These are phyloP conservation scores for Cladophialophora bantiana DNA, from an alignment of 2,329 filamentous ascomycete genomes.

Conservation along the genomic window DNA sequence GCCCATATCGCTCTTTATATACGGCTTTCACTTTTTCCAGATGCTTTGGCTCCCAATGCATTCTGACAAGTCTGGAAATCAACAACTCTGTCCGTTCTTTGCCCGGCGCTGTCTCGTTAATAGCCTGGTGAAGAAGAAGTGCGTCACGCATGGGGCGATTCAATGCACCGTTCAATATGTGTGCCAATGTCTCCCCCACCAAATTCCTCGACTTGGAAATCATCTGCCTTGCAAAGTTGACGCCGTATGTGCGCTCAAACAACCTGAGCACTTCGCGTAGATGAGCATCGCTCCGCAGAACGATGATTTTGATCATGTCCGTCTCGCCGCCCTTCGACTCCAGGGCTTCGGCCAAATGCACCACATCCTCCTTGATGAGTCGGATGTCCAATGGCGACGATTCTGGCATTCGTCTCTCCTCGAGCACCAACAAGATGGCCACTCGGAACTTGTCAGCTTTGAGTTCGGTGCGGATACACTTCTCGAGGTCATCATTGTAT, in stretches of 20 bases:
- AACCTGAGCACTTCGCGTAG: conserved; percentile 77
- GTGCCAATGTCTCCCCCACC: conserved; percentile 90
- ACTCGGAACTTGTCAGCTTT: conserved; percentile 96
- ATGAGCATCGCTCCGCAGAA: conserved; percentile 81
- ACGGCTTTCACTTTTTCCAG: conserved; percentile 79
- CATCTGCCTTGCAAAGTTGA: conserved; percentile 87
- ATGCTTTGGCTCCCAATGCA: conserved; percentile 91
- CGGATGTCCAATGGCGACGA: conserved; percentile 68
- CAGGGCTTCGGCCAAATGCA: conserved; percentile 72
- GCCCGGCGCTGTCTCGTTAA: conserved; percentile 73
- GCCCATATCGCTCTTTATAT: conserved; percentile 78
- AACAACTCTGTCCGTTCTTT: conserved; percentile 84
- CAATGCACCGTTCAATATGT: conserved; percentile 95
- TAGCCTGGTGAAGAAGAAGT: conserved; percentile 86
- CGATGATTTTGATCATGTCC: conserved; percentile 83
- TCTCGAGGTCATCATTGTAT: conserved; percentile 78
- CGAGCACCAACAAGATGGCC: conserved; percentile 81
- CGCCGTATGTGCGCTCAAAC: conserved; percentile 75
- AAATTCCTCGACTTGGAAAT: conserved; percentile 89
- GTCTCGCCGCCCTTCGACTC: conserved; percentile 83
- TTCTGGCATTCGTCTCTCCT: conserved; percentile 85
- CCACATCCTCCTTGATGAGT: conserved; percentile 74
- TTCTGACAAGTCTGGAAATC: conserved; percentile 82
- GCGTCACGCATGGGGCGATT: conserved; percentile 94
- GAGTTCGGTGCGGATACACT: conserved; percentile 85